These are phyloP conservation scores for Claviceps sp. DNA, from an alignment of 2,329 filamentous ascomycete genomes.

Conservation along the genomic window DNA sequence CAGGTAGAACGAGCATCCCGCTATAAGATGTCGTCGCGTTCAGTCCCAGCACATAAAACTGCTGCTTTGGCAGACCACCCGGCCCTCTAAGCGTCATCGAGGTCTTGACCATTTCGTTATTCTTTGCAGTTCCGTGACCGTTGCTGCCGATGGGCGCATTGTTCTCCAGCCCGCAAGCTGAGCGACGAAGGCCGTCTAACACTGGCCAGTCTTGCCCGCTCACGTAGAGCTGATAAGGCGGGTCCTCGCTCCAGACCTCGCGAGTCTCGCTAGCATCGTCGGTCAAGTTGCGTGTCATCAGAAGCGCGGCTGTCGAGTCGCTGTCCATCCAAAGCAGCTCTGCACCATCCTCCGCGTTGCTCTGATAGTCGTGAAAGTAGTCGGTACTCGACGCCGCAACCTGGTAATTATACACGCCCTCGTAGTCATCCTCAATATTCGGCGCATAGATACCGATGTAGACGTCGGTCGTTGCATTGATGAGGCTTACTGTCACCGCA, in stretches of 20 bases:
- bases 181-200: slow-evolving; percentile 59
- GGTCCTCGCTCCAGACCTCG: slow-evolving; percentile 33
- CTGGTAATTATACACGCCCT: slow-evolving; percentile 63
- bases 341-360: slow-evolving; percentile 22
- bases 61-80: slow-evolving; percentile 62
- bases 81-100: slow-evolving; percentile 57
- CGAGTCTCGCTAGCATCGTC: slow-evolving; percentile 39
- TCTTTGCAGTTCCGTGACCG: slow-evolving; percentile 22
- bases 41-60: slow-evolving; percentile 72
- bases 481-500: slow-evolving; percentile 47
- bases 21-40: slow-evolving; percentile 58
- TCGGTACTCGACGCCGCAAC: slow-evolving; percentile 71
- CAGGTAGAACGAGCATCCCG: slow-evolving; percentile 57
- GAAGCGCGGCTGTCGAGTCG: slow-evolving; percentile 62
- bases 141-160: slow-evolving; percentile 50
- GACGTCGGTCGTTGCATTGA: slow-evolving; percentile 51
- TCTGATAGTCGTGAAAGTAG: slow-evolving; percentile 54
- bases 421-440: slow-evolving; percentile 43
- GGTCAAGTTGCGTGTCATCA: slow-evolving; percentile 66
- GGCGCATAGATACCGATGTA: slow-evolving; percentile 68
- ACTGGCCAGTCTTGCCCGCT: slow-evolving; percentile 45
- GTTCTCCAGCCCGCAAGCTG: slow-evolving; percentile 65
- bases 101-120: slow-evolving; percentile 30
- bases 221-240: slow-evolving; percentile 68
- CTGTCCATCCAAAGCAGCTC: slow-evolving; percentile 73